Base-by-base conservation (phyloP, 495 filamentous ascomycete genomes). In the Chaetomium tenue region DNA sequence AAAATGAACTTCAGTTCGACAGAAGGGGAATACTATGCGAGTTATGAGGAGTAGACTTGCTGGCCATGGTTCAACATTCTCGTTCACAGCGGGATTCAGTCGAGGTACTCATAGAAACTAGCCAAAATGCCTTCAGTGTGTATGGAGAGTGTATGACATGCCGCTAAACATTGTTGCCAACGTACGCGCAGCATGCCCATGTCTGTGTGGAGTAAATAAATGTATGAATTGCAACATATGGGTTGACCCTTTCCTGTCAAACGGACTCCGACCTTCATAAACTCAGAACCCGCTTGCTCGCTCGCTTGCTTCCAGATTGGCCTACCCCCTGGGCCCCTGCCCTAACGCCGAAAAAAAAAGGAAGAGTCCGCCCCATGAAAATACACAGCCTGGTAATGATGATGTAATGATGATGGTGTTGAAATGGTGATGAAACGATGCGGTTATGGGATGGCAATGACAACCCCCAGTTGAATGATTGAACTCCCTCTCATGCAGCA, bases 401-500 rank as follows among this genome's bases (percentile, higher is more conserved):
- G 44, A 47, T 47, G 44, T 15, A 16, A 47, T 47, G 44, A 50
- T 50, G 46, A 20, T 50, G 18, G 2, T 11, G n/a, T 23, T 11
- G 8, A 11, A 20, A 2, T 6, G 16, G 0, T 23, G 6, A 12
- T 20, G 44, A 6, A 50, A 50, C 18, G 46, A 23, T 50, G 46
- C 20, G 8, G 46, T 20, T 50, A 50, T 50, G 20, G 18, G 8
- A 20, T 23, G 46, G 5, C 20, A 20, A 50, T 50, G 20, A 50
- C 23, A 15, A 11, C 8, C n/a, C 46, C 23, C 46, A 50, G n/a
- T 7, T 50, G 42, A 57, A 40, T 15, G 20, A 25, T 40, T 57
- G 33, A 57, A 42, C 33, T 25, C 54, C 54, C 54, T 13, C 37
- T n/a, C 37, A 57, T 23, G n/a, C 33, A 57, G 23, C 33, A 33